Evolutionary conservation across 1,139 yeast genomes (phyloP).

Genomic region (Pichia sp.): DNA sequence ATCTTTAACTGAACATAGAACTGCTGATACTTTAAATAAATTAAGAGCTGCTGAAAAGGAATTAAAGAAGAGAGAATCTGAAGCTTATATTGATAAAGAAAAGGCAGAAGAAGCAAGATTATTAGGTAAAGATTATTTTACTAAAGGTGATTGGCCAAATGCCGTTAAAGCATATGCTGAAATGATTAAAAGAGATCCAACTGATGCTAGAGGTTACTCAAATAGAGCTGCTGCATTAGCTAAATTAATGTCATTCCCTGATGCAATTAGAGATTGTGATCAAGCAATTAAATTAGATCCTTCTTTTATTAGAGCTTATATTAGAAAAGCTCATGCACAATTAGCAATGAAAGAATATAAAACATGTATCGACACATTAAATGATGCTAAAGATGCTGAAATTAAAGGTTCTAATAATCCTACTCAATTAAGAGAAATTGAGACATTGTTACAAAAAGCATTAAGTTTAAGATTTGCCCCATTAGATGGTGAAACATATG

Average conservation of each 20-base stretch:
- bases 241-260: conserved; percentile 94
- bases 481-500: conserved; percentile 87
- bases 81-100: conserved; percentile 77
- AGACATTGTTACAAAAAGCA: conserved; percentile 74
- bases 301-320: conserved; percentile 83
- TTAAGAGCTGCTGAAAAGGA: conserved; percentile 84
- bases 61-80: conserved; percentile 69
- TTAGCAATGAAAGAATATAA: conserved; percentile 85
- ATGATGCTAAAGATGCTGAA: conserved; percentile 72
- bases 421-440: conserved; percentile 58
- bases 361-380: conserved; percentile 75
- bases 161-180: conserved; percentile 94
- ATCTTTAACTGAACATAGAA: conserved; percentile 94
- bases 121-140: conserved; percentile 83
- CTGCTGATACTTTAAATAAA: conserved; percentile 86
- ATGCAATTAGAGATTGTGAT: conserved; percentile 89
- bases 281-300: conserved; percentile 86
- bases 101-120: conserved; percentile 95
- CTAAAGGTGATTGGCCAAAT: conserved; percentile 91
- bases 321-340: conserved; percentile 93
- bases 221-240: conserved; percentile 97
- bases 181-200: conserved; percentile 93
- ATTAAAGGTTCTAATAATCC: conserved; percentile 36
- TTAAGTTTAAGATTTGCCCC: conserved; percentile 68
- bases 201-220: conserved; percentile 94